Evolutionary conservation across 371 early-diverging fungal genomes (phyloP).

Genomic region (Syncephalastrum racemosum): DNA sequence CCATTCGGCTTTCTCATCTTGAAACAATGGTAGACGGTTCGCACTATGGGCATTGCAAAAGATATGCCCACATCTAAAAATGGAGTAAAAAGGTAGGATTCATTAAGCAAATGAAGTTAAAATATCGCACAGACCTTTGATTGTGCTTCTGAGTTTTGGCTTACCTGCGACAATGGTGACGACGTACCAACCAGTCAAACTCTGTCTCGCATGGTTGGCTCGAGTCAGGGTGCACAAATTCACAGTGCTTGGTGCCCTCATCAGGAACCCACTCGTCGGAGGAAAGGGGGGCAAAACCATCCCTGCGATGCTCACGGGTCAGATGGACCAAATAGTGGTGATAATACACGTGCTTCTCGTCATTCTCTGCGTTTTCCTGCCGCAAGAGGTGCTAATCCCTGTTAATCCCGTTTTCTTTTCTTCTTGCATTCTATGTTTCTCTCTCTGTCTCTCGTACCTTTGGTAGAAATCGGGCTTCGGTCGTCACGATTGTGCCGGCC

Average conservation of each 20-base stretch:
- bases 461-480: constrained; percentile 15
- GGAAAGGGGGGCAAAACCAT: constrained; percentile 1
- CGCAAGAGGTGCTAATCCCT: no score
- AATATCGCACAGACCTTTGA: background rate
- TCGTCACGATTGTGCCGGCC: constrained; percentile 17
- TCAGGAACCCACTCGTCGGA: constrained; percentile 14
- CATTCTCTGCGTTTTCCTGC: no score
- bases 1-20: constrained; percentile 15
- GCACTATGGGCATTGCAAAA: constrained; percentile 20
- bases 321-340: constrained; percentile 23
- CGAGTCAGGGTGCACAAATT: constrained; percentile 13
- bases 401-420: no score
- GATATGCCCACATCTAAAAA: constrained; percentile 20
- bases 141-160: background rate
- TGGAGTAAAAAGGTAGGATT: background rate
- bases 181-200: constrained; percentile 19
- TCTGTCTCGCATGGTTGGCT: constrained; percentile 11
- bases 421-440: background rate
- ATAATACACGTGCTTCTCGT: constrained; percentile 12
- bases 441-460: constrained; percentile 11
- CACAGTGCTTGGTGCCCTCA: constrained; percentile 9
- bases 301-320: constrained; percentile 12
- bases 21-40: constrained; percentile 20
- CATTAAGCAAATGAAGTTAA: background rate
- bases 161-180: constrained; percentile 28